A percentile compares a stretch with the other conserved stretches of the same genome.
phyloP scores from a whole-genome alignment of 1,139 yeast genomes.

The Lipomyces yarrowii region DNA sequence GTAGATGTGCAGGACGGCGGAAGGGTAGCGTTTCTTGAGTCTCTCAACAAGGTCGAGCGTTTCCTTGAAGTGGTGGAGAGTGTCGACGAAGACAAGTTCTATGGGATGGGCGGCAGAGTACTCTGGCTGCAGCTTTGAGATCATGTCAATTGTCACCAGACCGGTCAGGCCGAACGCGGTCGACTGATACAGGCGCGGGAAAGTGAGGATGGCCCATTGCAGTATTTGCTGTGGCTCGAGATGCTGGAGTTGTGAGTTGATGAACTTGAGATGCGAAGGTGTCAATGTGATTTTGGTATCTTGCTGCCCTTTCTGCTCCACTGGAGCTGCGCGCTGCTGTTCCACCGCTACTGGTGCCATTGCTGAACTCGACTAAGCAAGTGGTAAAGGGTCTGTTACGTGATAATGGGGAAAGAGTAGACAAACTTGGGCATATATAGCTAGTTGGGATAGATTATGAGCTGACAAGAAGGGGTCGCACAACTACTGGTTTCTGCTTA shows the following conservation, averaged over 20 bases:
- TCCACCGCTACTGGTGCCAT: conserved; percentile 27
- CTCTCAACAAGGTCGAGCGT: conserved; percentile 73
- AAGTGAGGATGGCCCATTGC: conserved; percentile 77
- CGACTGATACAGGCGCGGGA: conserved; percentile 83
- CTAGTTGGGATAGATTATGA: not conserved
- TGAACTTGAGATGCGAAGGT: conserved; percentile 32
- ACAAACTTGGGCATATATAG: not conserved
- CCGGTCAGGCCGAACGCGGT: conserved; percentile 97
- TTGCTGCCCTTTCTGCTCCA: not conserved
- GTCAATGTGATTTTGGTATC: conserved; percentile 30
- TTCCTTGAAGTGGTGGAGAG: conserved; percentile 91
- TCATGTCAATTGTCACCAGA: conserved; percentile 80
- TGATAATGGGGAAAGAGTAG: not conserved
- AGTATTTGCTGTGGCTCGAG: conserved; percentile 72
- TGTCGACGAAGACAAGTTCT: conserved; percentile 84
- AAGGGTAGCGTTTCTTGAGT: conserved; percentile 60
- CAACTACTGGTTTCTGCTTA: not conserved
- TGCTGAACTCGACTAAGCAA: not conserved
- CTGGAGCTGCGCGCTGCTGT: not conserved
- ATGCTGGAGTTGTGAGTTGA: conserved; percentile 61
- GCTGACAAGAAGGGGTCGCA: not conserved
- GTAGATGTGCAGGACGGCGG: conserved; percentile 58
- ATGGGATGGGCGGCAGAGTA: conserved; percentile 49
- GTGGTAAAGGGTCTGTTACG: not conserved
- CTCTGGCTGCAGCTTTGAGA: conserved; percentile 54